These are phyloP conservation scores for Hypericum androsaemum DNA, from an alignment of 345 rosid species.

Conservation along the genomic window DNA sequence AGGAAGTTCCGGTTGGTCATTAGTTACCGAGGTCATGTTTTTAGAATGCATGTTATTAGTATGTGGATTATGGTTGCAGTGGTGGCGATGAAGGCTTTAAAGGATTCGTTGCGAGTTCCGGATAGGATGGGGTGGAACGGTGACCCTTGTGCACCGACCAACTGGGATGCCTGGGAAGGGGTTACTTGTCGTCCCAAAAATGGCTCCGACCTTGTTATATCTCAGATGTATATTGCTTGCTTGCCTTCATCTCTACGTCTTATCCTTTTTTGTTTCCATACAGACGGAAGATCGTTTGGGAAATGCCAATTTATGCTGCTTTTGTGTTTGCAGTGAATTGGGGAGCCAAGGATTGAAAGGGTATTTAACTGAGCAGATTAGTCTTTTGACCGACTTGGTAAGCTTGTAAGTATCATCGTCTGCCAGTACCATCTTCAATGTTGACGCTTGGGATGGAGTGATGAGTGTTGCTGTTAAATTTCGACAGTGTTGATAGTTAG, in stretches of 20 bases:
- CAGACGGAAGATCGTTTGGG: too few species aligned
- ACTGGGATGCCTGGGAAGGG: slow-evolving; percentile 99
- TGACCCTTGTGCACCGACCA: slow-evolving; percentile 97
- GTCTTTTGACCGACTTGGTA: slow-evolving; percentile 69
- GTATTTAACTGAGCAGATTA: slow-evolving; percentile 64
- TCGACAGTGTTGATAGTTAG: too few species aligned
- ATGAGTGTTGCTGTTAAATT: too few species aligned
- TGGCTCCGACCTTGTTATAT: slow-evolving; percentile 62
- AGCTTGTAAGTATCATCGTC: slow-evolving; percentile 67
- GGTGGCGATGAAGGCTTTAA: slow-evolving; percentile 81
- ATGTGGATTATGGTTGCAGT: slow-evolving; percentile 29
- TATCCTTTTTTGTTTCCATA: too few species aligned
- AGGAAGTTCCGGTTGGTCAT: too few species aligned
- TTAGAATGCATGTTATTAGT: too few species aligned
- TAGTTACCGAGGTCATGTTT: too few species aligned
- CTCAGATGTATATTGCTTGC: slow-evolving; percentile 50
- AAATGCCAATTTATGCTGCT: background rate
- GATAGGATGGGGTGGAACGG: slow-evolving; percentile 99
- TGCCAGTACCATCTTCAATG: background rate
- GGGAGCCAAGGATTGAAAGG: slow-evolving; percentile 93
- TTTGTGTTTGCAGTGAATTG: slow-evolving; percentile 54
- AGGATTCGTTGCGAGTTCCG: slow-evolving; percentile 77
- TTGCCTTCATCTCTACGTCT: background rate
- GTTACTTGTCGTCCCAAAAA: slow-evolving; percentile 56
- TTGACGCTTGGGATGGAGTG: too few species aligned